Base-by-base conservation (phyloP, 176 grass and related monocot species). In the Dactylis glomerata region DNA sequence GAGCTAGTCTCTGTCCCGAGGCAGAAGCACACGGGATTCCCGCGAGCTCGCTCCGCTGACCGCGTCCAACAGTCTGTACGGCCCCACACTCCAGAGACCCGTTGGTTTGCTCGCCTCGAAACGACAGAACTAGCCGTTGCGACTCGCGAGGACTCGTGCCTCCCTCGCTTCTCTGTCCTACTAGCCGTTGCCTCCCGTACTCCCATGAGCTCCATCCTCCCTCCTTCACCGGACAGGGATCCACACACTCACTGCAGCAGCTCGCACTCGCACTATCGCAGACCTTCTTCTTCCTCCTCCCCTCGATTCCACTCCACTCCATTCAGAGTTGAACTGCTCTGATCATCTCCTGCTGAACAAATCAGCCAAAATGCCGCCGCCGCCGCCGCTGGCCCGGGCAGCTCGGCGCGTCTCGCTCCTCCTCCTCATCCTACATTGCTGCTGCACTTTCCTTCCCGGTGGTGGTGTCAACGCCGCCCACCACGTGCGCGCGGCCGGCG, bases 171-270 rank as follows among this genome's bases (percentile, higher is more conserved):
- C 66, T 69, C 66, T 40, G 19, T 8, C 22, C 12, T 26, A 44
- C 68, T 71, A 71, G 68, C 68, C 68, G 68, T 71, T 71, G 68
- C n/a, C 67, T 69, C 66, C 68, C 40, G 40, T 72, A 46, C 68
- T 4, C 5, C 67, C 0, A 24, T 57, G 44, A 1, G 34, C 3
- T 64, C 30, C 17, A 22, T 15, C 14, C 49, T 11, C 67, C 20
- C 36, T 70, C 12, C 37, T 26, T 44, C 68, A 24, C 11, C 0
- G 5, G n/a, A n/a, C n/a, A n/a, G n/a, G n/a, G n/a, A n/a, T 0
- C 27, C 2, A 65, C 30, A 34, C 31, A 28, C 34, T n/a, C 31
- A 31, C 65, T 36, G 15, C 15, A 51, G 2, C 46, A 51, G 10
- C 66, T 17, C 19, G 1, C 65, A 10, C 33, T 63, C 27, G 5